Conservation (phyloP, 2,329 filamentous ascomycete species). For the Phialocephala subalpina region DNA sequence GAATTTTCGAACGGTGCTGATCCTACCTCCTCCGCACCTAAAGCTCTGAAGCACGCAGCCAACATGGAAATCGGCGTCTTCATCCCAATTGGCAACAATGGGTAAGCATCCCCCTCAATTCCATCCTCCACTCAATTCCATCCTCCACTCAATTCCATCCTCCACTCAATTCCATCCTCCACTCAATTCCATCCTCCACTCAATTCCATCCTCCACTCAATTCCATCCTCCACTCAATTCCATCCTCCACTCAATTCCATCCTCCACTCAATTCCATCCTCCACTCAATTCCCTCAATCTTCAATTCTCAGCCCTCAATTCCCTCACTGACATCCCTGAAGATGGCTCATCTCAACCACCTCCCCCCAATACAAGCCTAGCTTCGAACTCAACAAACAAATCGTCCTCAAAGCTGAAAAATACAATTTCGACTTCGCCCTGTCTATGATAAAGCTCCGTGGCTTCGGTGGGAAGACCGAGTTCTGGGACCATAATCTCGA, state of each 20-base stretch:
- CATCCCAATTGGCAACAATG: constrained; percentile 44
- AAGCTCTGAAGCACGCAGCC: background rate
- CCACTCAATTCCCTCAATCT: background rate
- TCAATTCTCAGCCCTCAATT: background rate
- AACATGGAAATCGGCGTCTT: constrained; percentile 35
- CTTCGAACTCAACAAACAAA: constrained; percentile 44
- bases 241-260: background rate
- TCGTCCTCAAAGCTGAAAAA: constrained; percentile 43
- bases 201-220: too few species aligned
- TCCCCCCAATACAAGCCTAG: constrained; percentile 45
- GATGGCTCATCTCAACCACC: constrained; percentile 45
- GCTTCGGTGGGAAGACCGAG: constrained; percentile 45
- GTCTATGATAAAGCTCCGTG: constrained; percentile 46
- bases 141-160: background rate
- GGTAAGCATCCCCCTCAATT: constrained; percentile 17
- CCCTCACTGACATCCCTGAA: background rate
- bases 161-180: background rate
- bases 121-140: background rate
- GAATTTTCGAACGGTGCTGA: background rate
- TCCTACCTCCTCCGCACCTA: background rate
- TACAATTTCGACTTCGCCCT: constrained; percentile 45
- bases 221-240: background rate
- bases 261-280: background rate
- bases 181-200: background rate
- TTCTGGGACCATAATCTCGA: constrained; percentile 48